phyloP scores from a whole-genome alignment of 1,139 yeast species.

The Candida pseudoviswanathii region DNA sequence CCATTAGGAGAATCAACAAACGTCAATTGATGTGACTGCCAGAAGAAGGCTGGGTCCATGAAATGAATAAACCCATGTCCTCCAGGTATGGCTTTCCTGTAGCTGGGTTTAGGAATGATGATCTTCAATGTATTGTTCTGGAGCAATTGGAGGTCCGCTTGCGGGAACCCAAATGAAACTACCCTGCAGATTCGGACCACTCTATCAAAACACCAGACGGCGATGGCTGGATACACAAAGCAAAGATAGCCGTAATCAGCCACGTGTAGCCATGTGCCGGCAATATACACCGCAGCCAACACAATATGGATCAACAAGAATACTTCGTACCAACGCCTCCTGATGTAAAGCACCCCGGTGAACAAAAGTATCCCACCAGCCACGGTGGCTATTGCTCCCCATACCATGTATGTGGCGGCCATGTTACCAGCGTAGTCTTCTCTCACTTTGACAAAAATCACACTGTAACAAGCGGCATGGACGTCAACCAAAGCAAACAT shows the following conservation, averaged over 20 bases:
- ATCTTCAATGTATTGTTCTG: slow-evolving; percentile 44
- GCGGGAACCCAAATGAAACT: slow-evolving; percentile 40
- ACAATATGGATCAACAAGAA: slow-evolving; percentile 44
- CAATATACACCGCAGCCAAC: slow-evolving; percentile 42
- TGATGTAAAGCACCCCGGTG: slow-evolving; percentile 41
- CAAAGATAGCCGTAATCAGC: slow-evolving; percentile 39
- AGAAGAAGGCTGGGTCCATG: slow-evolving; percentile 34
- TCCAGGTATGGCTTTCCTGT: slow-evolving; percentile 49
- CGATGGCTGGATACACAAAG: slow-evolving; percentile 40
- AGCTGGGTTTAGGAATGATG: slow-evolving; percentile 38
- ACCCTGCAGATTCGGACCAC: slow-evolving; percentile 37
- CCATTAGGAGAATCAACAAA: slow-evolving; percentile 23
- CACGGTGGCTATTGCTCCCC: slow-evolving; percentile 37
- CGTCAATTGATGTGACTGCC: slow-evolving; percentile 43
- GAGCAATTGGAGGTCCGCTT: slow-evolving; percentile 33
- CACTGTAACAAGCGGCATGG: slow-evolving; percentile 44
- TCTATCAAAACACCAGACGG: slow-evolving; percentile 49
- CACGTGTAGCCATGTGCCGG: slow-evolving; percentile 47
- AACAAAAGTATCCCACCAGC: slow-evolving; percentile 35
- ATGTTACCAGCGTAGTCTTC: slow-evolving; percentile 12
- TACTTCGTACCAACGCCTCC: slow-evolving; percentile 46
- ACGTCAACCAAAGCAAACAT: slow-evolving; percentile 29
- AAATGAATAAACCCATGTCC: slow-evolving; percentile 55
- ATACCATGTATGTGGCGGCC: slow-evolving; percentile 25
- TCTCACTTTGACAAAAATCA: slow-evolving; percentile 12